Evolutionary conservation across 495 filamentous ascomycete species (phyloP).

Genomic region (Pseudoneurospora amorphoporcata): DNA sequence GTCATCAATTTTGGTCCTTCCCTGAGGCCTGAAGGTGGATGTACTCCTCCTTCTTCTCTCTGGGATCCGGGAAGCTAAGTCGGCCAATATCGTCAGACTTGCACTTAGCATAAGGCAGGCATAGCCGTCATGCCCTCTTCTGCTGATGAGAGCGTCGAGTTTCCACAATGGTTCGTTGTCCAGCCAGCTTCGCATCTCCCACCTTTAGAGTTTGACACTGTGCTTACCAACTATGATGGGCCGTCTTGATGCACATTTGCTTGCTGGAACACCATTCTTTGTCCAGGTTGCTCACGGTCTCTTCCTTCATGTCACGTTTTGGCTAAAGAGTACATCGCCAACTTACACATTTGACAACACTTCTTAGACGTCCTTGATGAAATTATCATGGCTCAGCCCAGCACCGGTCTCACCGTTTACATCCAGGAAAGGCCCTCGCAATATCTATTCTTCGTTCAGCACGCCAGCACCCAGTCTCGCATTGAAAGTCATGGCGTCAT

Average conservation of each 20-base stretch:
- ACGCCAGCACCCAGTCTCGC: neutral
- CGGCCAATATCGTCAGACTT: neutral
- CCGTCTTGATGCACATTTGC: neutral
- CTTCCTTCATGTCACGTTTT: too few relatives aligned
- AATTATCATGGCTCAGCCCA: neutral
- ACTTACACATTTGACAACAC: too few relatives aligned
- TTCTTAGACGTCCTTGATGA: neutral
- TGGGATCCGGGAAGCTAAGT: neutral
- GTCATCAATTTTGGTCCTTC: neutral
- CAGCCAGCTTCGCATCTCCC: neutral
- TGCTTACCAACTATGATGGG: too few relatives aligned
- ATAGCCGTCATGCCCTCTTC: neutral
- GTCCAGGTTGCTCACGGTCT: neutral
- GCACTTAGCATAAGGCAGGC: neutral
- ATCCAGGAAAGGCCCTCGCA: too few relatives aligned
- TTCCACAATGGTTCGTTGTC: too few relatives aligned
- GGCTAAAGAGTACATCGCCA: too few relatives aligned
- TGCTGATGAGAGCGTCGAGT: too few relatives aligned
- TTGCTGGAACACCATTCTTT: neutral
- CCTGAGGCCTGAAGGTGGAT: neutral
- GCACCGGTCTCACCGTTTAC: too few relatives aligned
- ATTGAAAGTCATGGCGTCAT: neutral
- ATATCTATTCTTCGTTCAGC: neutral
- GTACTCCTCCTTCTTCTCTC: too few relatives aligned
- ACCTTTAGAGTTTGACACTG: neutral